phyloP scores from a whole-genome alignment of 306 rosid genomes.

The Quillaja saponaria region DNA sequence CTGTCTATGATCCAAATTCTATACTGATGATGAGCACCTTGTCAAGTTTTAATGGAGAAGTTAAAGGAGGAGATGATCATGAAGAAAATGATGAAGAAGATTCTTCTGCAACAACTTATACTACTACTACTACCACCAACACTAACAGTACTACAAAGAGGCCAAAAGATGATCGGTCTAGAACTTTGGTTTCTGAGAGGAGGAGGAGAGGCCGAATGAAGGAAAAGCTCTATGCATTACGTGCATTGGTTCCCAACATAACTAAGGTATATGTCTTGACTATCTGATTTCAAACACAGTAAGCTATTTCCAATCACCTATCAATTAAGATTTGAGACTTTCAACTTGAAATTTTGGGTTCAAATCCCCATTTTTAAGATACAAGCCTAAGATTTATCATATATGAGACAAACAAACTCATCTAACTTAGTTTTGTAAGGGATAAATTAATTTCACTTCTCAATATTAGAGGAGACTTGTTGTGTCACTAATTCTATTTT shows the following conservation, averaged over 20 bases:
- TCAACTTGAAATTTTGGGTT: no score
- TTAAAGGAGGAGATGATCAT: conserved; percentile 33
- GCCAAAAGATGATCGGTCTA: conserved; percentile 60
- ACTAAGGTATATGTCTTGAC: conserved; percentile 62
- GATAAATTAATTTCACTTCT: no score
- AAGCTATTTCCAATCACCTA: no score
- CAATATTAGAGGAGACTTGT: no score
- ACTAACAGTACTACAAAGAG: conserved; percentile 24
- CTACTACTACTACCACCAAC: conserved; percentile 22
- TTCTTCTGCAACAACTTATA: conserved; percentile 47
- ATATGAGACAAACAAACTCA: no score
- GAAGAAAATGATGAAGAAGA: conserved; percentile 41
- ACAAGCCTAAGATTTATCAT: no score
- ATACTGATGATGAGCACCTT: conserved; percentile 36
- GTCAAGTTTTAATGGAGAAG: conserved; percentile 43
- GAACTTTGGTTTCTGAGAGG: conserved; percentile 79
- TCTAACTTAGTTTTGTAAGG: no score
- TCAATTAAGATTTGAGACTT: no score
- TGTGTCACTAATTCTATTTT: background rate
- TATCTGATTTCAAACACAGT: no score
- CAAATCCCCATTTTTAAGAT: no score
- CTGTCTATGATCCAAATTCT: conserved; percentile 45
- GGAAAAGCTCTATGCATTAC: conserved; percentile 84
- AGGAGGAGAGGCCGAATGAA: conserved; percentile 82
- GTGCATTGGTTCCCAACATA: conserved; percentile 87